Base-by-base conservation (phyloP, 768 basidiomycete species). In the Leccinum ochraceum region DNA sequence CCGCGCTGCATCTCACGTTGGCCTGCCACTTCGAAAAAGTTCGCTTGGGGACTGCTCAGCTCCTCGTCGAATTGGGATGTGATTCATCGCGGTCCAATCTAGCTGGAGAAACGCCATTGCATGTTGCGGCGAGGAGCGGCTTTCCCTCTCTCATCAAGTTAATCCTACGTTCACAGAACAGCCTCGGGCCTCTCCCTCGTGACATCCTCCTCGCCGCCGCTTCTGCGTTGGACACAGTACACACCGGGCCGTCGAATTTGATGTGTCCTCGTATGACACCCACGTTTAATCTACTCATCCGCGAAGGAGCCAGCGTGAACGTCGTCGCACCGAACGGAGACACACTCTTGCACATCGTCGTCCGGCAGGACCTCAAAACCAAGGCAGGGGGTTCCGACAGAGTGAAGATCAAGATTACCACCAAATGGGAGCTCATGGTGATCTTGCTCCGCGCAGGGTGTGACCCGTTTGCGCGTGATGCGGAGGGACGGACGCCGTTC, bases 1-100 rank as follows among this genome's bases (percentile, higher is more conserved):
- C 56, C 9, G 48, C 16, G 6, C 16, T 59, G 8, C 58, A 59
- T n/a, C 42, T 59, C 16, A 48, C 58, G 8, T 28, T 59, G 44
- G 58, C 30, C 24, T 20, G 11, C n/a, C 11, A 46, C 16, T 26
- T 36, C 2, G 42, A 48, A 26, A 2, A 20, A 2, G 4, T 24
- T 17, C 39, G 58, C 26, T 24, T 60, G 36, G 44, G 32, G 17
- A 57, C 34, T 9, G 48, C 46, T 11, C 44, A 24, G 20, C 8
- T 57, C 13, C 59, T 60, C 36, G 16, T 60, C 9, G 54, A 46
- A 5, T 56, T 24, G 8, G 58, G 58, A 28, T 59, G 54, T 16
- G 17, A 56, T 14, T 24, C 54, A 24, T 56, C 20, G 16, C 39
- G 26, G 7, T 16, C 58, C 22, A 59, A 59, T 56, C 22, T 20